Base-by-base conservation (phyloP, 2,329 filamentous ascomycete genomes). In the Beauveria sp. region DNA sequence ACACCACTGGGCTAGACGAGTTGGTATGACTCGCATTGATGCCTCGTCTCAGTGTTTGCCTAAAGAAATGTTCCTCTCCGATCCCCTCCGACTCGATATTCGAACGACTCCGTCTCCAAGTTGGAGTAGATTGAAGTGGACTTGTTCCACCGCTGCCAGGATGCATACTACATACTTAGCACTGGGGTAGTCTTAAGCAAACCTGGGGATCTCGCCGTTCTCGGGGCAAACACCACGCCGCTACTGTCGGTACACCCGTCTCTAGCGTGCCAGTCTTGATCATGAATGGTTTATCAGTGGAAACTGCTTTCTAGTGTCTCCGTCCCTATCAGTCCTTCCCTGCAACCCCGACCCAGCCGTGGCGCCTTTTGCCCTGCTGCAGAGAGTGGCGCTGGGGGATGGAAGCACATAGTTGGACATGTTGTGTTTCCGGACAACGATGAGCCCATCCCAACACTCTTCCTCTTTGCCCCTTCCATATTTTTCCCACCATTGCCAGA, bases 281-380 rank as follows among this genome's bases (percentile, higher is more conserved):
- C 37, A 22, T 52, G 56, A 43, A 30, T 48, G 55, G 34, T 51
- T 40, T 43, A 51, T 58, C 43, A 37, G 43, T 55, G 55, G 46
- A 50, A 55, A 50, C 55, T 5, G 4, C 22, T 16, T 52, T 59
- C 47, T 59, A 59, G 56, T 18, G 56, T 18, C 56, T 44, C 56
- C 37, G 37, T 50, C 24, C 26, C 2, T 58, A 51, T 51, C 55
- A 58, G 44, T 58, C 30, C 16, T 41, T 40, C 18, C 12, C 34
- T n/a, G 18, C 10, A 28, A 48, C 43, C 55, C 46, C 24, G 30
- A 41, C 55, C 55, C 30, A 58, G 8, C 46, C 44, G 18, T n/a
- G n/a, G 22, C 14, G 22, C 37, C 4, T 41, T 55, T 34, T 26
- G 34, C 22, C 22, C 22, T 40, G 40, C 18, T 55, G 34, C 12